Evolutionary conservation across 805 yeast species (phyloP), one percentile per base, ranked within the genome.

Genomic region (Isabelozyma rhagii): DNA sequence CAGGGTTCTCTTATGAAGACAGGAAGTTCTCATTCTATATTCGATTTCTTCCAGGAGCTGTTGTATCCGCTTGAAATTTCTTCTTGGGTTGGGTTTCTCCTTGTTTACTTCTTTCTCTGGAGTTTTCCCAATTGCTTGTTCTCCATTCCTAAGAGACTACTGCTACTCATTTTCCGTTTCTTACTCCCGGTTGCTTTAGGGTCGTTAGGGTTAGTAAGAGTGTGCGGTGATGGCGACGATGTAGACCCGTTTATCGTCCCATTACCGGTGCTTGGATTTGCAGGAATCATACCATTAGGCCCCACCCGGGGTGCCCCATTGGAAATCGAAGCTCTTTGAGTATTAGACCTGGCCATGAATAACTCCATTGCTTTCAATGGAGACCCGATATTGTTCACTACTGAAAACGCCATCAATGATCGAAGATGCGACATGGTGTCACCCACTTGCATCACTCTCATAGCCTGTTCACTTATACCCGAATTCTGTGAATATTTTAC

Each of bases 351-450:
- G 10, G 59, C 53, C 60, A 71, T 61, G 48, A 68, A 72, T 41
- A 72, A 56, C 47, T 77, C 81, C 47, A 85, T 68, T 0, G 87
- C 81, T 21, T 76, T 78, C 41, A 81, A 52, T 0, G 91, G 89
- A 34, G 84, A 79, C 5, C 64, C 64, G 3, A 79, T 72, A 25
- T 80, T 74, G 31, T 71, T 71, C 6, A 75, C 66, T 49, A 72
- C 69, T 8, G 87, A 78, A 55, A 75, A 81, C 9, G 75, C 70
- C 82, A 88, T 83, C 48, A 90, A 68, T 5, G 87, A 83, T 48
- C 80, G 78, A 54, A 89, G 73, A 52, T 82, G 81, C 0, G 90
- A 76, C 89, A 90, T 86, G 8, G 85, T 85, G 64, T 89, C 94
- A 41, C 90, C 79, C 4, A 87, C 81, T 63, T 88, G 93, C 68